These are phyloP conservation scores for Cadophora malorum DNA, from an alignment of 2,329 filamentous ascomycete genomes.

Conservation along the genomic window DNA sequence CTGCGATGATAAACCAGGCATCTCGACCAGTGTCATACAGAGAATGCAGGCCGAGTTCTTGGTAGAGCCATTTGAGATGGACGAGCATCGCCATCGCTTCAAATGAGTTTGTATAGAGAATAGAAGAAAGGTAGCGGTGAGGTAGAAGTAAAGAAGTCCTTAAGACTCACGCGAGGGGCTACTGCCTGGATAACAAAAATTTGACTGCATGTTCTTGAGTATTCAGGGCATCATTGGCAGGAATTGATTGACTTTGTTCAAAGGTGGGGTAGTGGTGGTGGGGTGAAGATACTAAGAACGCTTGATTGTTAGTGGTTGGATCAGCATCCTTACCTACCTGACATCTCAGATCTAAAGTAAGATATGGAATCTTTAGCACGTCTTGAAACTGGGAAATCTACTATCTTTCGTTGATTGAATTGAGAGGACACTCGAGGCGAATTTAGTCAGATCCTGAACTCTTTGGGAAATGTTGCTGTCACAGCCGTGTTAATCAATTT, in stretches of 20 bases:
- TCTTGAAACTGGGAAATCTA: neutral
- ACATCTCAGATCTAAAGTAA: neutral
- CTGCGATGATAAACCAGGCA: constrained; percentile 61
- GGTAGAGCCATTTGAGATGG: constrained; percentile 37
- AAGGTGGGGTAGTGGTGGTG: constrained; percentile 4
- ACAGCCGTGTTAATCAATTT: too few species aligned
- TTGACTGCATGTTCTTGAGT: constrained; percentile 3
- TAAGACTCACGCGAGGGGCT: constrained; percentile 6
- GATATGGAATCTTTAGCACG: neutral
- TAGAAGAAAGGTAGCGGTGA: neutral
- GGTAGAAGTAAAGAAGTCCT: neutral
- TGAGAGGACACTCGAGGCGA: too few species aligned
- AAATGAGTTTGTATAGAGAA: neutral
- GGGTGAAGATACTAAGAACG: constrained; percentile 9
- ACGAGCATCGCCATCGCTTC: constrained; percentile 12
- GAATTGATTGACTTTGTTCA: constrained; percentile 6
- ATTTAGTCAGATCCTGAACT: neutral
- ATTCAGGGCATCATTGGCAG: constrained; percentile 8
- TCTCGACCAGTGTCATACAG: constrained; percentile 53
- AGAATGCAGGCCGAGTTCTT: constrained; percentile 53
- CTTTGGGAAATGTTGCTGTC: too few species aligned
- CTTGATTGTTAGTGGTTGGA: neutral
- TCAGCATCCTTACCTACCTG: neutral
- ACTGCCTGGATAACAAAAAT: constrained; percentile 6
- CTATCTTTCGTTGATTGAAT: too few species aligned